Conservation (phyloP, 202 grass and related monocot species). For the Carex sylvatica region DNA sequence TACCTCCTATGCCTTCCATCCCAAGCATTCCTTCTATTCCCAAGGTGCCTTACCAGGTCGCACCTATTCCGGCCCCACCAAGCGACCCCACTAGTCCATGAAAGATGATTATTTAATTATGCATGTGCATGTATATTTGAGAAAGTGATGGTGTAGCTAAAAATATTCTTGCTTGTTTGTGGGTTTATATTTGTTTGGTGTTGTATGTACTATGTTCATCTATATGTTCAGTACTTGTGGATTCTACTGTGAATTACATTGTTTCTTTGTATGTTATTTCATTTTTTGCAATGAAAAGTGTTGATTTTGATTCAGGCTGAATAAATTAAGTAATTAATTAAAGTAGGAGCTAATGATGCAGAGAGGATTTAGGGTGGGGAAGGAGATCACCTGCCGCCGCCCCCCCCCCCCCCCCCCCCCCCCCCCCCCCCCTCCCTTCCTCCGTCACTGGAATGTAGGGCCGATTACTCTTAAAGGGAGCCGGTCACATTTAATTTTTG, state of each 20-base stretch:
- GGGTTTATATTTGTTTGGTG: neutral
- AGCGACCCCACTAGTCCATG: conserved; percentile 41
- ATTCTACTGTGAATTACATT: neutral
- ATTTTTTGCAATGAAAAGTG: neutral
- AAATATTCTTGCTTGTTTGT: neutral
- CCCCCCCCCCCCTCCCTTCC: too few species aligned
- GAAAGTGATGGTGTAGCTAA: neutral
- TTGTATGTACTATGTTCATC: neutral
- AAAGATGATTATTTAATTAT: conserved; percentile 27
- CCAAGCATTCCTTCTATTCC: conserved; percentile 37
- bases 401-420: too few species aligned
- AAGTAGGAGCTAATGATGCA: too few species aligned
- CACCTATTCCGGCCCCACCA: conserved; percentile 47
- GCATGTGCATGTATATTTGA: neutral
- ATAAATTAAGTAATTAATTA: too few species aligned
- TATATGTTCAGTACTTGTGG: neutral
- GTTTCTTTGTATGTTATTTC: neutral
- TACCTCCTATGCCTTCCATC: conserved; percentile 57
- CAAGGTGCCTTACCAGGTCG: conserved; percentile 52
- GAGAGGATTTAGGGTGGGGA: too few species aligned
- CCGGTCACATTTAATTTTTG: too few species aligned
- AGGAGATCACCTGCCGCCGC: too few species aligned
- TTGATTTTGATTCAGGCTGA: neutral
- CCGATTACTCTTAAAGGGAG: too few species aligned
- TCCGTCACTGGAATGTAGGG: too few species aligned